Percentiles rank a stretch among this genome's conserved stretches.
Evolutionary conservation across 2,329 filamentous ascomycete genomes (phyloP).

Genomic region (Colletotrichum sp.): DNA sequence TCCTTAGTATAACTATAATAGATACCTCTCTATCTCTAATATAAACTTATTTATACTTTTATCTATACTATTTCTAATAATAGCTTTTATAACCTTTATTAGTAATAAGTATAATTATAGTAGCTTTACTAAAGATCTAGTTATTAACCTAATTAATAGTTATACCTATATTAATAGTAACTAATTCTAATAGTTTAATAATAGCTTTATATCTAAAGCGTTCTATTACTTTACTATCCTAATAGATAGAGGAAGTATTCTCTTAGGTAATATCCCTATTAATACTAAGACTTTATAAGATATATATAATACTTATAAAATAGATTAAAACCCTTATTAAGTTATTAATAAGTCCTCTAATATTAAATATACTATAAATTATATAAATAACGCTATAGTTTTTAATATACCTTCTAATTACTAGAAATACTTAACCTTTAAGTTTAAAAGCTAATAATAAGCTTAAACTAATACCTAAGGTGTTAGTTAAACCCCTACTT

Average conservation of each 20-base stretch:
- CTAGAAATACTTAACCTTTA: neutral
- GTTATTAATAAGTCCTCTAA: neutral
- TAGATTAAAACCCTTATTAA: rapidly evolving
- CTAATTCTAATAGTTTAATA: neutral
- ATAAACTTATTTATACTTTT: neutral
- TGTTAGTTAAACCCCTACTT: rapidly evolving
- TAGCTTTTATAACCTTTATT: neutral
- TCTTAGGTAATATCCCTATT: no score
- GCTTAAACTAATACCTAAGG: neutral
- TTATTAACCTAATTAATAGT: neutral
- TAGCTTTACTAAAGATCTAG: no score
- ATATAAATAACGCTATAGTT: neutral
- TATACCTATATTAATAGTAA: neutral
- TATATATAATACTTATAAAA: neutral
- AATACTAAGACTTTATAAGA: neutral
- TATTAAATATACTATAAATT: neutral
- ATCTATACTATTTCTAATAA: neutral
- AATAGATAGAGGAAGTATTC: no score
- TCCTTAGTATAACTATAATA: neutral
- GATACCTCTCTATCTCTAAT: neutral
- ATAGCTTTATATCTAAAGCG: neutral
- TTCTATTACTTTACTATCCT: neutral
- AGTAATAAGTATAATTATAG: no score
- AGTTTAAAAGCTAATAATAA: rapidly evolving
- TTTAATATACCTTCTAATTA: no score